Evolutionary conservation across 345 rosid species (phyloP).

Genomic region (Brassica cretica): DNA sequence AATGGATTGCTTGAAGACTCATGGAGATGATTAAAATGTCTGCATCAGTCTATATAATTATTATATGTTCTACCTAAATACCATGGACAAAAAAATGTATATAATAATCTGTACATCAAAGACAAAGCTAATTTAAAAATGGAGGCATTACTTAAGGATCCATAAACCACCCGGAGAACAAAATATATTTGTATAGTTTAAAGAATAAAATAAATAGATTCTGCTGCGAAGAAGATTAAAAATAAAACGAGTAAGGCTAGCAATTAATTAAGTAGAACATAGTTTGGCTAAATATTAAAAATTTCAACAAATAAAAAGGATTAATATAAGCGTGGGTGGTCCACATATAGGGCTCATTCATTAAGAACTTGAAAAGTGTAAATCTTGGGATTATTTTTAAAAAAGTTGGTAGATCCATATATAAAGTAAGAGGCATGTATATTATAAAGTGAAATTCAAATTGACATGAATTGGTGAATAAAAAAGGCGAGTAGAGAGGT

Average conservation of each 20-base stretch:
- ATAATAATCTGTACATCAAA: conserved; percentile 20
- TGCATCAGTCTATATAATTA: conserved; percentile 23
- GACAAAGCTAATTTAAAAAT: background rate
- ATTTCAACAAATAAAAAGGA: background rate
- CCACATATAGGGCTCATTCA: conserved; percentile 17
- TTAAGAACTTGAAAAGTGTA: conserved; percentile 11
- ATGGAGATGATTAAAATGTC: conserved; percentile 30
- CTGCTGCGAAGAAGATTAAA: conserved; percentile 13
- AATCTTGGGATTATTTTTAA: conserved; percentile 29
- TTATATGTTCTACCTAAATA: conserved; percentile 22
- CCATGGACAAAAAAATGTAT: conserved; percentile 34
- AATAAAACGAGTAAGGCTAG: conserved; percentile 16
- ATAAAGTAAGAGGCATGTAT: background rate
- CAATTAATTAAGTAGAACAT: conserved; percentile 11
- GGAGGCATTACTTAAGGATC: conserved; percentile 6
- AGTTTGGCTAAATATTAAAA: conserved; percentile 27
- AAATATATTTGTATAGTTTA: conserved; percentile 9
- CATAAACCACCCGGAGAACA: conserved; percentile 39
- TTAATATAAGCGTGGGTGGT: conserved; percentile 28
- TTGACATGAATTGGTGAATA: background rate
- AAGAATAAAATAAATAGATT: conserved; percentile 28
- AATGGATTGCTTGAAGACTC: conserved; percentile 10
- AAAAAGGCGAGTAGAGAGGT: background rate
- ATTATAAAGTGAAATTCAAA: conserved; percentile 7
- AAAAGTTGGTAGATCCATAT: conserved; percentile 28